Evolutionary conservation across 352 stramenopile genomes (phyloP).

Genomic region (Phytophthora meadii): DNA sequence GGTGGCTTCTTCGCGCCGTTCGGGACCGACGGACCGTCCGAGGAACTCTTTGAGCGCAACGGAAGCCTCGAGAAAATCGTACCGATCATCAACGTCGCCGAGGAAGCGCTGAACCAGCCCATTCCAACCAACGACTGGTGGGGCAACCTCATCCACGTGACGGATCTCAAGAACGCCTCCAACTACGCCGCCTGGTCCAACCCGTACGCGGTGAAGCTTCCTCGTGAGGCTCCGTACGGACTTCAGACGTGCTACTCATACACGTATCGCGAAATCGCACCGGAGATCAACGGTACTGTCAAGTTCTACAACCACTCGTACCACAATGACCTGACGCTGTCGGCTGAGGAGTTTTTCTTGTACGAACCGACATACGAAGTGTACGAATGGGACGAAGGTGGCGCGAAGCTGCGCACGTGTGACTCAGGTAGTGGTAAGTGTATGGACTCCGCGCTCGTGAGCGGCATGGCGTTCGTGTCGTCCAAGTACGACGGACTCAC

Average conservation of each 20-base stretch:
- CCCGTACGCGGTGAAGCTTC: conserved; percentile 71
- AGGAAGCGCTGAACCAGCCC: conserved; percentile 51
- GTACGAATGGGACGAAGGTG: conserved; percentile 70
- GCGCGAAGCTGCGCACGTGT: conserved; percentile 66
- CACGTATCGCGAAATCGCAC: conserved; percentile 56
- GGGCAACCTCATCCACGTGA: conserved; percentile 77
- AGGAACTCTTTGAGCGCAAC: conserved; percentile 56
- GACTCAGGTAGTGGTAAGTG: conserved; percentile 45
- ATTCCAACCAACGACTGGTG: conserved; percentile 89
- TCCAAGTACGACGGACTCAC: conserved; percentile 66
- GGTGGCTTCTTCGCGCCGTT: conserved; percentile 48
- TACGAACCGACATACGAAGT: conserved; percentile 65
- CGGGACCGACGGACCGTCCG: conserved; percentile 43
- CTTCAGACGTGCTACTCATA: conserved; percentile 70
- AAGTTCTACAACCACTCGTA: conserved; percentile 68
- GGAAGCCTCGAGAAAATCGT: conserved; percentile 49
- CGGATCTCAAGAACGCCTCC: conserved; percentile 43
- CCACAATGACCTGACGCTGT: conserved; percentile 76
- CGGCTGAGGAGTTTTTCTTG: conserved; percentile 56
- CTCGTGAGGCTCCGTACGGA: conserved; percentile 51
- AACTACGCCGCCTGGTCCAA: conserved; percentile 69
- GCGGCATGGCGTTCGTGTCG: conserved; percentile 78
- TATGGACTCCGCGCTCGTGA: conserved; percentile 67
- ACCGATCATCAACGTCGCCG: conserved; percentile 67
- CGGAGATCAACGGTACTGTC: conserved; percentile 53